Evolutionary conservation across 1,284 basidiomycete species (phyloP), one percentile per base, ranked within the genome.

Genomic region (Irpex rosettiformis): DNA sequence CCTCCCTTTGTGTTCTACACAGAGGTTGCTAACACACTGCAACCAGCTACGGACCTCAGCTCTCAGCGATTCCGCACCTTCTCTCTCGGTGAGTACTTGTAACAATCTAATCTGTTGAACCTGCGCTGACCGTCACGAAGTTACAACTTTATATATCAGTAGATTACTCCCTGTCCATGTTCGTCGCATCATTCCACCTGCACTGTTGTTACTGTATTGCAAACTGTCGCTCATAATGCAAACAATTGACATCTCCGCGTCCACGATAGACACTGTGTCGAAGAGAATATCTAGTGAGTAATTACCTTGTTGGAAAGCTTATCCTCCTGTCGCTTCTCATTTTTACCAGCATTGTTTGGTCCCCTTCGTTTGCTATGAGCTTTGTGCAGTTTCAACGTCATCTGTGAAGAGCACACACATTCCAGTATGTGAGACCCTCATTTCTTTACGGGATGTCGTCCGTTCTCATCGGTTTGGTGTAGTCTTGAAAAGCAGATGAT

Each of bases 41-140:
- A 4, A 29, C 16, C 59, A 85, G 85, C 52, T 88, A 96, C 71
- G 94, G 94, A 0, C 96, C 96, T 0, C 95, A 97, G 68, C 82
- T 98, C 11, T 93, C 93, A 28, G 94, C 96, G 1, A 91, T 98
- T 62, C 96, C 96, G 7, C 94, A 98, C 72, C 75, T 97, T 64
- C 79, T 99, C 42, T 96, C 94, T 66, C 86, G 93, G 85, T 95
- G 67, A 60, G 84, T 74, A 7, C 1, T 13, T 49, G 27, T 2
- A 11, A 16, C 28, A 7, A 37, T 54, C 1, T 45, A 29, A 43
- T 11, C 48, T 6, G 16, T 25, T 1, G 24, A 51, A 25, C 22
- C 2, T 47, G 22, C n/a, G 24, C n/a, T 30, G 43, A 33, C 30
- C 52, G 16, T 25, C n/a, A 24, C 25, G 1, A 37, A 64, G 63